A percentile compares a stretch with the other conserved stretches of the same genome.
These are phyloP conservation scores for Prunus mongolica DNA, from an alignment of 306 rosid genomes.

Conservation along the genomic window DNA sequence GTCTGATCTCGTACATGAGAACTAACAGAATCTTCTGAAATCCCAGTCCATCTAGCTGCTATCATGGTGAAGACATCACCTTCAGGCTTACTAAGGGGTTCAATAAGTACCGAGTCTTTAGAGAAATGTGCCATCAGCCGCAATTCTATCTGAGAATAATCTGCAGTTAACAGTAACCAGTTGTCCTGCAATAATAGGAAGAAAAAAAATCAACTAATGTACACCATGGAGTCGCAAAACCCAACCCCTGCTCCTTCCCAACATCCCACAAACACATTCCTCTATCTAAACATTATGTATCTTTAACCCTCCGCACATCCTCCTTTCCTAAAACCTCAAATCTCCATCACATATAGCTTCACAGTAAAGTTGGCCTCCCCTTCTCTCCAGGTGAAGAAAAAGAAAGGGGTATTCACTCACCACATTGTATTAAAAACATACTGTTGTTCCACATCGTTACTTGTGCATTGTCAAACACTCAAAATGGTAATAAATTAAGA, in stretches of 20 bases:
- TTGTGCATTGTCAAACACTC: no score
- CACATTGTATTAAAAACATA: background rate
- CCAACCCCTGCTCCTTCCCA: background rate
- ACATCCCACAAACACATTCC: background rate
- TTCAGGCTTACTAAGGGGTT: constrained; percentile 64
- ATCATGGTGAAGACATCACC: constrained; percentile 86
- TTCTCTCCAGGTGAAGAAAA: background rate
- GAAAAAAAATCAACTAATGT: constrained; percentile 17
- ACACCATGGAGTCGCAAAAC: background rate
- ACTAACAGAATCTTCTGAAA: constrained; percentile 60
- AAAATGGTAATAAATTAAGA: no score
- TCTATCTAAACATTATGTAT: background rate
- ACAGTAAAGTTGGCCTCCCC: background rate
- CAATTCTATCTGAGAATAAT: constrained; percentile 96
- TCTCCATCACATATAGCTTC: background rate
- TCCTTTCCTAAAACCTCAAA: background rate
- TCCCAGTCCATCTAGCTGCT: constrained; percentile 88
- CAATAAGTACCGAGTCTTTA: constrained; percentile 65
- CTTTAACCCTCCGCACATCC: background rate
- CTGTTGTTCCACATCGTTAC: background rate
- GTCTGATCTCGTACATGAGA: constrained; percentile 77
- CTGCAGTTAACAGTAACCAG: constrained; percentile 90
- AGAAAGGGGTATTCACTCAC: background rate
- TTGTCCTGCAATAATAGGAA: constrained; percentile 51
- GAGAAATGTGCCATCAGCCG: constrained; percentile 98